Base-by-base conservation (phyloP, 768 basidiomycete genomes). In the Auricularia sp. region DNA sequence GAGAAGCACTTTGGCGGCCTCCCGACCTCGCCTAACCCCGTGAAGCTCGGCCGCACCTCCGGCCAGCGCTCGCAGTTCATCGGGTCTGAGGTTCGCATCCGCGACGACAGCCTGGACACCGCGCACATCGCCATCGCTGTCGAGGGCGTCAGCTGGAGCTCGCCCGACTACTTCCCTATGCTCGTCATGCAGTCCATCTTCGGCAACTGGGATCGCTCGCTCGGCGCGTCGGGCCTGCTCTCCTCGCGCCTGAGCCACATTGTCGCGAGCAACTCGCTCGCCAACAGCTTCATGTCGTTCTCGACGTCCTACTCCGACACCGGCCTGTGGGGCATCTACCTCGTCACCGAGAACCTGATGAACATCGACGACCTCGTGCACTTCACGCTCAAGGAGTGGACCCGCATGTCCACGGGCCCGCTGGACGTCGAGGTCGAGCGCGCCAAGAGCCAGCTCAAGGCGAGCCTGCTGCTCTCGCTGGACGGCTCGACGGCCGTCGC, bases 251-350 rank as follows among this genome's bases (percentile, higher is more conserved):
- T 99, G 63, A 91, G 90, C 33, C 90, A 95, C 76, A 89, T 93
- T 75, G 83, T 98, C 71, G 91, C 93, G 43, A 80, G 83, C 63
- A 87, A 98, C 84, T 91, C 92, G 82, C 92, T 98, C 73, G 97
- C 97, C 72, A 99, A 98, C 82, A 93, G 90, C 65, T 99, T 91
- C 88, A 96, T 98, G 92, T 92, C 90, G 62, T 99, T 98, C 87
- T 96, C 93, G 18, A 98, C 96, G 1, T 93, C 90, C 5, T 99
- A 99, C 81, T 93, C 94, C 5, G 97, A 99, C 76, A 98, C 95
- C 21, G 97, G 97, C 65, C 86, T 98, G 39, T 99, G 96, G 97
- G 96, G 96, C 71, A 93, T 98, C 77, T 98, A 99, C 82, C 78
- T 97, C 63, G 92, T 95, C 65, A 87, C 91, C 18, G 97, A 99